Percentiles rank a stretch among this genome's conserved stretches.
Conservation (phyloP, 1,139 yeast genomes). For the Yamadazyma aaseri region DNA sequence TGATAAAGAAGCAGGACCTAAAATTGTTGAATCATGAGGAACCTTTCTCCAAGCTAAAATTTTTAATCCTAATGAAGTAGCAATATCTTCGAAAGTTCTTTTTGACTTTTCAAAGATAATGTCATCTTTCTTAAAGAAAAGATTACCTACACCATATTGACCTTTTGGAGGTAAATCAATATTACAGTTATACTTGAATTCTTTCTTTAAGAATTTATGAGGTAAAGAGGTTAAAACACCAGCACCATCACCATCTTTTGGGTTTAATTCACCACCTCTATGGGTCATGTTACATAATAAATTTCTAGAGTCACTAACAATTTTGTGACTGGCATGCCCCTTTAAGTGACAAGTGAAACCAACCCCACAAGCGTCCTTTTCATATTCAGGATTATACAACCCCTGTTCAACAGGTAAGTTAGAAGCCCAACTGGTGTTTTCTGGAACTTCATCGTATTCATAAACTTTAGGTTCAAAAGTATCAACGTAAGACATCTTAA, state of each 20-base stretch:
- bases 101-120: constrained; percentile 64
- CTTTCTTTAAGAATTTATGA: constrained; percentile 80
- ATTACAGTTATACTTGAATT: constrained; percentile 67
- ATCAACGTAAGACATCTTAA: constrained; percentile 35
- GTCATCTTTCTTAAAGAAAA: constrained; percentile 85
- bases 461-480: constrained; percentile 44
- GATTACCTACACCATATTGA: constrained; percentile 92
- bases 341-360: constrained; percentile 95
- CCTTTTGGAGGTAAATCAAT: constrained; percentile 70
- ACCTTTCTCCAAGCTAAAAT: constrained; percentile 95
- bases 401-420: constrained; percentile 86
- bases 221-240: constrained; percentile 94
- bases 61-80: constrained; percentile 68
- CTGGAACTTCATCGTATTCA: constrained; percentile 71
- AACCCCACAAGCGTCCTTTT: constrained; percentile 98
- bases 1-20: constrained; percentile 93
- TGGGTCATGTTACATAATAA: constrained; percentile 97
- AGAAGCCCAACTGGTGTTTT: constrained; percentile 88
- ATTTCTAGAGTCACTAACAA: constrained; percentile 85
- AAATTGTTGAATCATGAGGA: constrained; percentile 90
- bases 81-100: constrained; percentile 77
- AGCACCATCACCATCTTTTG: constrained; percentile 98
- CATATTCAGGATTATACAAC: constrained; percentile 88
- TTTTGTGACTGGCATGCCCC: constrained; percentile 85
- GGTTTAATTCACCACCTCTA: constrained; percentile 96